Evolutionary conservation across 1,139 yeast species (phyloP).

Genomic region (Blastobotrys illinoisensis): DNA sequence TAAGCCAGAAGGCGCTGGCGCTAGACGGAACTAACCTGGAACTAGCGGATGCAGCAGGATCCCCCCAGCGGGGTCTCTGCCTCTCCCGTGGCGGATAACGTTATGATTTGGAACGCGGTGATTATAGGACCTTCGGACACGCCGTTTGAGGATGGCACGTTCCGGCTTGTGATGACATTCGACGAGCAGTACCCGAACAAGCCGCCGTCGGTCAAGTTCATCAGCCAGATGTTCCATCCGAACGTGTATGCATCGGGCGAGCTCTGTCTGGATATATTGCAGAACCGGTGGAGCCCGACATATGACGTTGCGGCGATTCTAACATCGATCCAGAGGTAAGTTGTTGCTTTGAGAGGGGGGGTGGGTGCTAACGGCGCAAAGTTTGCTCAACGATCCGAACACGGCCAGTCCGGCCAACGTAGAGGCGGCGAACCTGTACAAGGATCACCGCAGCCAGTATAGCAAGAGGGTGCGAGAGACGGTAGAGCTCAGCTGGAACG

Average conservation of each 20-base stretch:
- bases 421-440: constrained; percentile 93
- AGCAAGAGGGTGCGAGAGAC: constrained; percentile 88
- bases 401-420: constrained; percentile 96
- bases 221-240: constrained; percentile 96
- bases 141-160: constrained; percentile 97
- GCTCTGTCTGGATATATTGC: constrained; percentile 89
- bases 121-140: constrained; percentile 97
- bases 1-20: constrained; percentile 33
- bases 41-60: constrained; percentile 89
- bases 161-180: constrained; percentile 76
- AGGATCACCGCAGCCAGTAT: constrained; percentile 91
- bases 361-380: neutral
- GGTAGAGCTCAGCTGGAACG: constrained; percentile 55
- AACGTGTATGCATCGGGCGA: constrained; percentile 95
- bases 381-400: constrained; percentile 90
- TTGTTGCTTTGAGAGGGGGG: neutral
- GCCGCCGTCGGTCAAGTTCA: constrained; percentile 88
- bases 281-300: constrained; percentile 98
- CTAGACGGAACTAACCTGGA: neutral
- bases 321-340: constrained; percentile 63
- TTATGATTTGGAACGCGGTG: constrained; percentile 96
- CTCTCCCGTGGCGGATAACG: constrained; percentile 93
- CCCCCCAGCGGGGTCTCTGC: constrained; percentile 98
- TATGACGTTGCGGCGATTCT: constrained; percentile 96
- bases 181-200: constrained; percentile 98